phyloP scores from a whole-genome alignment of 306 rosid species.

The Vicia villosa region DNA sequence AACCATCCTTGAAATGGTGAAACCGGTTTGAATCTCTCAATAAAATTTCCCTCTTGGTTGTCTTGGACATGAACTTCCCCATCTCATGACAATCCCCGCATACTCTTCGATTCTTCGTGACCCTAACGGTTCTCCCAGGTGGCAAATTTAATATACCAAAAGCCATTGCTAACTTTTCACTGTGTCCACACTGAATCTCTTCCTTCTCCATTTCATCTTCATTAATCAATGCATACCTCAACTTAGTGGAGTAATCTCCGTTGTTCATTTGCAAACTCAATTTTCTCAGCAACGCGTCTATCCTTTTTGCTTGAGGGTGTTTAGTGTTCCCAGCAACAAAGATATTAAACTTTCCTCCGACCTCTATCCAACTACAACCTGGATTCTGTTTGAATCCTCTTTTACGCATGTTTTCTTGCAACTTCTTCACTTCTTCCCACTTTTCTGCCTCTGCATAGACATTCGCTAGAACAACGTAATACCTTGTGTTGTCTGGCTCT shows the following conservation, averaged over 20 bases:
- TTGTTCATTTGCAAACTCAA: slow-evolving; percentile 54
- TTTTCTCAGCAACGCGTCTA: slow-evolving; percentile 49
- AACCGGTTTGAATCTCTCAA: slow-evolving; percentile 43
- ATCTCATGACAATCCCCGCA: slow-evolving; percentile 44
- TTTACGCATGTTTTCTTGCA: slow-evolving; percentile 22
- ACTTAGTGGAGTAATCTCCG: slow-evolving; percentile 54
- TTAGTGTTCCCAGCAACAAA: slow-evolving; percentile 63
- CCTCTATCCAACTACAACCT: slow-evolving; percentile 39
- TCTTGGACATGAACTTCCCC: slow-evolving; percentile 42
- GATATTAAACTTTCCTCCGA: slow-evolving; percentile 33
- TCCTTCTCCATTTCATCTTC: slow-evolving; percentile 67
- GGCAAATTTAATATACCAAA: slow-evolving; percentile 45
- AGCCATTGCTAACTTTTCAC: slow-evolving; percentile 77
- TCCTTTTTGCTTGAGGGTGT: slow-evolving; percentile 57
- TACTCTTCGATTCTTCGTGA: slow-evolving; percentile 42
- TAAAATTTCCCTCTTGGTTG: slow-evolving; percentile 31
- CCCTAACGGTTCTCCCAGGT: slow-evolving; percentile 37
- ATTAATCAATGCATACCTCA: slow-evolving; percentile 60
- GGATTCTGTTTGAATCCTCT: slow-evolving; percentile 38
- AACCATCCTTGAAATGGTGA: slow-evolving; percentile 46
- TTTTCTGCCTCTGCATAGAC: slow-evolving; percentile 71
- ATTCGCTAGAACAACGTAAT: slow-evolving; percentile 63
- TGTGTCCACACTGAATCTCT: slow-evolving; percentile 65
- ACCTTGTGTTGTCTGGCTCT: slow-evolving; percentile 71
- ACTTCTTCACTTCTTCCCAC: slow-evolving; percentile 64